These are phyloP conservation scores for Davidsoniella eucalypti DNA, from an alignment of 2,329 filamentous ascomycete genomes.

Conservation along the genomic window DNA sequence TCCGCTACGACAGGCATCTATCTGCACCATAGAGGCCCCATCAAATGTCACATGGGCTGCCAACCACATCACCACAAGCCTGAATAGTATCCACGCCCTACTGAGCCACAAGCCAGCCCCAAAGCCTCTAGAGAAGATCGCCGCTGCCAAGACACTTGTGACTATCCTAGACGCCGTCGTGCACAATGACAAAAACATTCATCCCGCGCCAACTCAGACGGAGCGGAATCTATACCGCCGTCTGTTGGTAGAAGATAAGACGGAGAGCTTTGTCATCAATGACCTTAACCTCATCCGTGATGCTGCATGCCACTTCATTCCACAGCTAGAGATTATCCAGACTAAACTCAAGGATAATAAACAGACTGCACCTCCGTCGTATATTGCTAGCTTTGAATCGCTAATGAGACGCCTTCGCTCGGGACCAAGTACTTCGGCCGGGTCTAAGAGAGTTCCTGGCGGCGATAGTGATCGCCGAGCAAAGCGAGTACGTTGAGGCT, in stretches of 20 bases:
- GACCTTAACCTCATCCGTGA: constrained; percentile 28
- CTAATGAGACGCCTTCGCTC: constrained; percentile 5
- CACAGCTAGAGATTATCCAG: constrained; percentile 21
- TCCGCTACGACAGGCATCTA: not conserved
- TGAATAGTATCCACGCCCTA: constrained; percentile 23
- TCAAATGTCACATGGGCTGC: constrained; percentile 33
- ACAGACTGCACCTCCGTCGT: constrained; percentile 19
- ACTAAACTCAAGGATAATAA: constrained; percentile 21
- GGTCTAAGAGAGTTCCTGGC: constrained; percentile 20
- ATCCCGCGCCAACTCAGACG: constrained; percentile 16
- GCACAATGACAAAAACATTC: constrained; percentile 24
- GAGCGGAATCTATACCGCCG: constrained; percentile 31
- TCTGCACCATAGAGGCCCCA: constrained; percentile 18
- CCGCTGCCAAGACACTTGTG: constrained; percentile 31
- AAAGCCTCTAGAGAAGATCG: constrained; percentile 24
- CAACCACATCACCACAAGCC: constrained; percentile 27
- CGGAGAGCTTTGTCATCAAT: constrained; percentile 27
- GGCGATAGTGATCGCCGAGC: constrained; percentile 16
- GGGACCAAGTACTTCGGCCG: constrained; percentile 13
- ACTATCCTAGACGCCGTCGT: constrained; percentile 31
- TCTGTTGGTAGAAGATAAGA: constrained; percentile 29
- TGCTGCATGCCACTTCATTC: constrained; percentile 27
- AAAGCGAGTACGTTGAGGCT: constrained; percentile 6
- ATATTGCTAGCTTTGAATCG: constrained; percentile 21
- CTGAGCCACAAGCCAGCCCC: not conserved